Evolutionary conservation across 805 yeast species (phyloP).

Genomic region (Metschnikowia matae): DNA sequence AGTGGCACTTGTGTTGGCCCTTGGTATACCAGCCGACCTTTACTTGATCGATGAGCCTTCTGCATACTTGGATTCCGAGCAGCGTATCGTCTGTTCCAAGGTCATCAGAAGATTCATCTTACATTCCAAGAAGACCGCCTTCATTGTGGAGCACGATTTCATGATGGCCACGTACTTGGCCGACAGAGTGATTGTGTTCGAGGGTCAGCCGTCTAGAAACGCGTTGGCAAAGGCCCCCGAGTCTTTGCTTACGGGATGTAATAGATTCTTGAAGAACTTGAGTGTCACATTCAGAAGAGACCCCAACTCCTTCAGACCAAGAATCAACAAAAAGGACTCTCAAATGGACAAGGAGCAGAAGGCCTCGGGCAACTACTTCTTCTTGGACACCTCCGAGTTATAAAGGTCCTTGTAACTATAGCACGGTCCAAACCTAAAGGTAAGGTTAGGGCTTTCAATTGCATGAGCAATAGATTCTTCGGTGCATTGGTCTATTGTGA

Average conservation of each 20-base stretch:
- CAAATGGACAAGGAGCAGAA: slow-evolving; percentile 99
- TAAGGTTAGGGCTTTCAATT: slow-evolving; percentile 12
- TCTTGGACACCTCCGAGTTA: slow-evolving; percentile 65
- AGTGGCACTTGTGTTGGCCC: slow-evolving; percentile 93
- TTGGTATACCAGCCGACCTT: slow-evolving; percentile 94
- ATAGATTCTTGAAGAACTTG: slow-evolving; percentile 92
- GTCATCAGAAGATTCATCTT: slow-evolving; percentile 95
- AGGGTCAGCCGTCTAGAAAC: slow-evolving; percentile 85
- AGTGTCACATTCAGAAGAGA: slow-evolving; percentile 99
- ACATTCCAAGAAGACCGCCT: slow-evolving; percentile 98
- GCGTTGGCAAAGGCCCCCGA: slow-evolving; percentile 89
- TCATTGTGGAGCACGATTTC: slow-evolving; percentile 98
- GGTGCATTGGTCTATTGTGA: slow-evolving; percentile 12
- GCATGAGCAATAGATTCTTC: slow-evolving; percentile 18
- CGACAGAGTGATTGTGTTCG: slow-evolving; percentile 97
- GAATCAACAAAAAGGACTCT: slow-evolving; percentile 95
- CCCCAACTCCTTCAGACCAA: slow-evolving; percentile 96
- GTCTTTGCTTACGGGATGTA: slow-evolving; percentile 93
- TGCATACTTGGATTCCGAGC: slow-evolving; percentile 98
- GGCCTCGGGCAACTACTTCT: slow-evolving; percentile 87
- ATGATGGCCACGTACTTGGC: slow-evolving; percentile 99
- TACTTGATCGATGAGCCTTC: slow-evolving; percentile 98
- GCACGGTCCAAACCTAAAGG: slow-evolving; percentile 6
- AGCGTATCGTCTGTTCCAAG: slow-evolving; percentile 98
- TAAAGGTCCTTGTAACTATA: slow-evolving; percentile 17